Base-by-base conservation (phyloP, 148 eudicot genomes). In the Dianthus caryophyllus region DNA sequence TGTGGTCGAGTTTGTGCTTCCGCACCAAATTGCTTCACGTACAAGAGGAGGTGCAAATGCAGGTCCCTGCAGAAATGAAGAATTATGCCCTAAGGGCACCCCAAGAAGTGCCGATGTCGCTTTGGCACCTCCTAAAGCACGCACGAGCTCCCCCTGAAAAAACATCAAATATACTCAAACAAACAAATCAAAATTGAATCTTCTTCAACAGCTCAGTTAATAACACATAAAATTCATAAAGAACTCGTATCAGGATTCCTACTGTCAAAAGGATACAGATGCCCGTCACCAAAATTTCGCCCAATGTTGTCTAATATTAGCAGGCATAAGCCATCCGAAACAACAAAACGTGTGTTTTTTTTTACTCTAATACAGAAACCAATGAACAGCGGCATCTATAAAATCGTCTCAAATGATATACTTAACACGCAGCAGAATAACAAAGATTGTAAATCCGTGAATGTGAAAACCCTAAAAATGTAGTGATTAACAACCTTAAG, bases 1-100 rank as follows among this genome's bases (percentile, higher is more conserved):
- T 18, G 98, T 93, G 9, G 95, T 68, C 54, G 96, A 75, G 75
- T 93, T 93, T 33, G 98, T 90, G 82, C 98, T 93, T 33, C 90
- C 96, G 73, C 95, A 90, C 98, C 98, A 93, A 36, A 93, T 93
- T 53, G 98, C 91, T 72, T 93, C 96, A 70, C 98, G 78, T 68
- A 93, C 89, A 41, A 86, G 86, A n/a, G 98, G 98, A 70, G 96
- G 98, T 47, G 98, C 98, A 85, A 93, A 93, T 59, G 98, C 98
- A 26, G 98, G 98, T 50, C 98, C 98, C 48, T 93, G 98, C 46
- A 89, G 89, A 80, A 93, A 93, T 11, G 98, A 93, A 57, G 98
- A 93, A 67, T 93, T 93, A 62, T 93, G 98, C 65, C 98, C 98
- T 55, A 93, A 75, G 69, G 96, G 98, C 56, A 93, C 87, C 72